phyloP scores from a whole-genome alignment of 768 basidiomycete species.

The Trametes sanguinea region DNA sequence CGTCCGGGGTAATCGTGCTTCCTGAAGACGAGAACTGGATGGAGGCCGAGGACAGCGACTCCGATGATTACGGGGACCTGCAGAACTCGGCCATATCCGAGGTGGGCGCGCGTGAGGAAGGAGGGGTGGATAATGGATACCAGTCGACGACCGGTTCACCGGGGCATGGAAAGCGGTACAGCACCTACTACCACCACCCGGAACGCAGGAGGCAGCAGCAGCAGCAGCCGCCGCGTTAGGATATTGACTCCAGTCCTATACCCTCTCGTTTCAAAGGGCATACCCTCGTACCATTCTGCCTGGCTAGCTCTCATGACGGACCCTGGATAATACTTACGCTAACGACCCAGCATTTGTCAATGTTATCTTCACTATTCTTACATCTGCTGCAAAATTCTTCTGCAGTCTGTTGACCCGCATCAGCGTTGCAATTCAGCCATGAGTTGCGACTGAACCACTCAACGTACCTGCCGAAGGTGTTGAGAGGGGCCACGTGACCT shows the following conservation, averaged over 20 bases:
- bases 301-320: neutral
- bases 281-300: neutral
- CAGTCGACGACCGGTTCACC: slow-evolving; percentile 29
- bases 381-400: too few species aligned
- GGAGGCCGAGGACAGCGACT: slow-evolving; percentile 47
- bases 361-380: neutral
- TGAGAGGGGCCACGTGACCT: slow-evolving; percentile 10
- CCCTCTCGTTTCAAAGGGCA: neutral
- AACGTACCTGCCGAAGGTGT: too few species aligned
- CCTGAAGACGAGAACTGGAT: slow-evolving; percentile 74
- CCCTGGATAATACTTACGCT: neutral
- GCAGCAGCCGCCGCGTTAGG: slow-evolving; percentile 6
- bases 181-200: slow-evolving; percentile 87
- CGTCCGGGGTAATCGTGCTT: slow-evolving; percentile 85
- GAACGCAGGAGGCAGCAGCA: slow-evolving; percentile 52
- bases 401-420: too few species aligned
- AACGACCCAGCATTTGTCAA: neutral
- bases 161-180: slow-evolving; percentile 59
- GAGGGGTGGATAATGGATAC: slow-evolving; percentile 27
- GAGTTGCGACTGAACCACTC: too few species aligned
- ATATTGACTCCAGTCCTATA: neutral
- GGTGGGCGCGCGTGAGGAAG: slow-evolving; percentile 28
- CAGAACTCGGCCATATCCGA: slow-evolving; percentile 43
- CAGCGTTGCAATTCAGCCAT: too few species aligned
- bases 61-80: slow-evolving; percentile 51